Evolutionary conservation across 208 protist genomes (phyloP), one percentile per base, ranked within the genome.

Genomic region (Trichomonas vaginalis): DNA sequence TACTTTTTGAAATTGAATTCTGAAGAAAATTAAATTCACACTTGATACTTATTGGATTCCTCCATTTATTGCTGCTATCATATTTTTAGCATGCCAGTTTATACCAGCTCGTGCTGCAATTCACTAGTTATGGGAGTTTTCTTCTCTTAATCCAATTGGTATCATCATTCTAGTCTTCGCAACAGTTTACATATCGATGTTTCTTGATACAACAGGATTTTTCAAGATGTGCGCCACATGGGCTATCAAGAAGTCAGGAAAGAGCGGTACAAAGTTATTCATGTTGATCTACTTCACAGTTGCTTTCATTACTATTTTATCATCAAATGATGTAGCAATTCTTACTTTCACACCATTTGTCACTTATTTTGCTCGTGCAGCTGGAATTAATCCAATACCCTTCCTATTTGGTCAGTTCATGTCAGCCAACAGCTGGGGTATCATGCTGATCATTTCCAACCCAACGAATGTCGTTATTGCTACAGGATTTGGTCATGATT

Each of bases 371-470:
- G 12, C 86, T 8, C 23, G 21, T 39, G 45, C 27, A 39, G 86
- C 86, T 17, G 86, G 86, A 39, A 51, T 92, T 32, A 51, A n/a
- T 35, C 45, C 86, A 51, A 92, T 51, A 21, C 86, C 86, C 9
- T 92, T 92, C 15, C 56, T 92, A 21, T 92, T 92, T 39, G 86
- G 45, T 9, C 40, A 92, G 37, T 92, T 92, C 46, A 48, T 92
- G 42, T 42, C 86, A 35, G 86, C 86, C 3, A 92, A 92, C 45
- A 92, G 40, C 17, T 92, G 86, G 86, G 17, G n/a, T 45, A 92
- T 92, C 40, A 92, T 92, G 14, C 46, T 92, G 27, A 92, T 92
- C 37, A 92, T 92, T 92, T 92, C 86, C 4, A 92, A 92, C 17
- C 86, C 86, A 92, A 92, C 86, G 10, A 92, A 92, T 47, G 45